Evolutionary conservation across 192 early-diverging fungal genomes (phyloP).

Genomic region (Gamsiella multidivaricata): DNA sequence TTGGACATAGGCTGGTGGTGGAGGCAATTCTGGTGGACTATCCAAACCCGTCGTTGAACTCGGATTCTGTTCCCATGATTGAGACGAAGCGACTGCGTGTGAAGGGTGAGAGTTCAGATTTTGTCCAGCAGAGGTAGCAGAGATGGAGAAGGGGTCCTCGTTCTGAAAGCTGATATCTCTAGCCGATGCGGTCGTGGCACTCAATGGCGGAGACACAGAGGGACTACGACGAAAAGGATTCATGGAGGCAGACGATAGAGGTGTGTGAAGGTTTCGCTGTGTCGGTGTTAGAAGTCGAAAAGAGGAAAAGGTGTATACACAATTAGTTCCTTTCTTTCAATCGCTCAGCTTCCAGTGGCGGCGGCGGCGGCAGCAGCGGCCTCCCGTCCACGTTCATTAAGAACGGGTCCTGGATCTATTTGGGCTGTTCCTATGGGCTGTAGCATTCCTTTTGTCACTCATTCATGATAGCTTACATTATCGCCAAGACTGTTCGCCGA

Average conservation of each 20-base stretch:
- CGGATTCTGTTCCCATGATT: no score
- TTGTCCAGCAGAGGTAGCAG: not conserved
- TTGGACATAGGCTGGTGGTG: conserved; percentile 28
- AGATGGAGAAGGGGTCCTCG: conserved; percentile 36
- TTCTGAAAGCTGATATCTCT: not conserved
- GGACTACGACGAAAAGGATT: conserved; percentile 44
- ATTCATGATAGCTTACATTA: not conserved
- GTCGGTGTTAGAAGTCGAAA: no score
- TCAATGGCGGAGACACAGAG: conserved; percentile 16
- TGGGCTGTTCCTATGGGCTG: conserved; percentile 2
- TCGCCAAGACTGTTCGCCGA: conserved; percentile 6
- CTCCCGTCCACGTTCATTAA: no score
- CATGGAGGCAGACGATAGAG: conserved; percentile 23
- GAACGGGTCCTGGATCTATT: not conserved
- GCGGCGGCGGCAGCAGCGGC: no score
- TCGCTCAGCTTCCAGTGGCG: no score
- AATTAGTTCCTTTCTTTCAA: no score
- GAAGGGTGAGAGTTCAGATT: no score
- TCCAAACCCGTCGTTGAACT: conserved; percentile 1
- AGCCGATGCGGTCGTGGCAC: not conserved
- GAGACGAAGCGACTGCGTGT: not conserved
- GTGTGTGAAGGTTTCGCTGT: conserved; percentile 1
- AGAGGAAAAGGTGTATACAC: no score
- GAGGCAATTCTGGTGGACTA: conserved; percentile 27
- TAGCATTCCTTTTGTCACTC: not conserved